Base-by-base conservation (phyloP, 306 rosid genomes). In the Trifolium fragiferum region DNA sequence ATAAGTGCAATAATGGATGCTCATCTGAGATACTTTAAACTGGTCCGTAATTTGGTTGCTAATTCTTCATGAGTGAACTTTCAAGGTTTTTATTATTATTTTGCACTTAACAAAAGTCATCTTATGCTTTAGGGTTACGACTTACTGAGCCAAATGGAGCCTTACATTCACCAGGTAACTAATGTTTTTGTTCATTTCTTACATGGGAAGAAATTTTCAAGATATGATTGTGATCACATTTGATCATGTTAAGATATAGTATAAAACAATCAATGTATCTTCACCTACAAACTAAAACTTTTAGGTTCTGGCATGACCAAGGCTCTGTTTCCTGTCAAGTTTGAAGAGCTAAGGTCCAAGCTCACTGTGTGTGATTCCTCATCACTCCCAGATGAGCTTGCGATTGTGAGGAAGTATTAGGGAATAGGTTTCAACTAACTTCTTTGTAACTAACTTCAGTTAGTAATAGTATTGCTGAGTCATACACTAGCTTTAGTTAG, bases 1-100 rank as follows among this genome's bases (percentile, higher is more conserved):
- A 75, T 92, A 77, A 94, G 97, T 87, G 96, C 99, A 76, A 92
- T 94, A 69, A 94, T 94, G 99, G 99, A 94, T 79, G 97, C 93
- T 55, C 97, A 94, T 81, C 85, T 94, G 82, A 83, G 99, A 90
- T 94, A 94, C 77, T 94, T 94, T 81, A 94, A 94, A 81, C 95
- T 94, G 96, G 99, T 94, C 72, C 0, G 97, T 82, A 68, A 49
- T 44, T 79, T 44, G 70, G 53, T 70, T 61, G 46, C 80, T 76
- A 51, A 33, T 61, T 76, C 59, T 74, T 72, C 76, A 61, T 43
- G 40, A 64, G 40, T 76, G 77, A 75, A 68, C 72, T 14, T 47
- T 62, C 20, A 51, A 64, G 16, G 37, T 71, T 38, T 80, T 66
- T 49, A 57, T 59, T 46, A 19, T 57, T 68, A 68, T 69, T 53